Evolutionary conservation across 768 basidiomycete species (phyloP).

Genomic region (Lentinus brumalis): DNA sequence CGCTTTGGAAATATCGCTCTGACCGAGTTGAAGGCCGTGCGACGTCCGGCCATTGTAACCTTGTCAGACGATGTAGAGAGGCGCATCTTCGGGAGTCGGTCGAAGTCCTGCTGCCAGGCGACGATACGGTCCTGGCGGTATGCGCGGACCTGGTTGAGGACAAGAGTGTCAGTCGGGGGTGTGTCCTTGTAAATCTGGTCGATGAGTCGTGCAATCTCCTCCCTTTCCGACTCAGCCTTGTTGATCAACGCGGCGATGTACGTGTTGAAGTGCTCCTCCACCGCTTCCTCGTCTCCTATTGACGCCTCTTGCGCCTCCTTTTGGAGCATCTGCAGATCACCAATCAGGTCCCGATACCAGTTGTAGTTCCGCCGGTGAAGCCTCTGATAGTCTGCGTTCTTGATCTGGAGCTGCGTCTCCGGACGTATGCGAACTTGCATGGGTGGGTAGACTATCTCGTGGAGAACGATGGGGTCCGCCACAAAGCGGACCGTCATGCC

Average conservation of each 20-base stretch:
- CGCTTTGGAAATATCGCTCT: constrained; percentile 72
- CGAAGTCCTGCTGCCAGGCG: constrained; percentile 95
- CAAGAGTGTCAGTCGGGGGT: constrained; percentile 80
- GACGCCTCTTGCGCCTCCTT: constrained; percentile 82
- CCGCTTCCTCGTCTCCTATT: constrained; percentile 69
- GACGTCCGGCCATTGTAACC: constrained; percentile 32
- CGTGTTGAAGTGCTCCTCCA: constrained; percentile 59
- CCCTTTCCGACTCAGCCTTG: constrained; percentile 73
- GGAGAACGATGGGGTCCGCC: constrained; percentile 76
- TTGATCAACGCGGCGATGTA: constrained; percentile 69
- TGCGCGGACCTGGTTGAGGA: constrained; percentile 82
- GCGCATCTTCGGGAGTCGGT: constrained; percentile 76
- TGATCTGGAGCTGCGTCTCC: constrained; percentile 85
- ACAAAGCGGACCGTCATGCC: constrained; percentile 90
- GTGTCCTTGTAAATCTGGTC: constrained; percentile 83
- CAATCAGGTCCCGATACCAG: constrained; percentile 77
- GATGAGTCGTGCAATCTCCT: constrained; percentile 72
- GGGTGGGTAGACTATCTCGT: constrained; percentile 89
- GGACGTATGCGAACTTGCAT: constrained; percentile 83
- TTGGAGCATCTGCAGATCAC: constrained; percentile 74
- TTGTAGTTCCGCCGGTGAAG: constrained; percentile 68
- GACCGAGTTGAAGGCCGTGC: constrained; percentile 68
- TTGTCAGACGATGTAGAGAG: constrained; percentile 49
- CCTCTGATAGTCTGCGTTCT: constrained; percentile 86
- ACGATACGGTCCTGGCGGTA: constrained; percentile 92